These are phyloP conservation scores for Leccinum longicurvipes DNA, from an alignment of 768 basidiomycete species.

Conservation along the genomic window DNA sequence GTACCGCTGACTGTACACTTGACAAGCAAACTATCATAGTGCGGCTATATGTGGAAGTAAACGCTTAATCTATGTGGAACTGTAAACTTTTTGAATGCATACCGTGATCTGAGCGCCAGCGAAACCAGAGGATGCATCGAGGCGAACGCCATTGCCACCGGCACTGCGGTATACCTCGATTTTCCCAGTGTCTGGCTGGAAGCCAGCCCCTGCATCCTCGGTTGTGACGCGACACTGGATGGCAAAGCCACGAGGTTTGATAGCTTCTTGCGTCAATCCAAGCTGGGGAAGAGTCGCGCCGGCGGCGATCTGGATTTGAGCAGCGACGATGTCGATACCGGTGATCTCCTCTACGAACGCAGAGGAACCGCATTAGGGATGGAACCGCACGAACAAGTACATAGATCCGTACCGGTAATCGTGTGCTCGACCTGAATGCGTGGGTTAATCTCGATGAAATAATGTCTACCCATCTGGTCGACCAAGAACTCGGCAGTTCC, in stretches of 20 bases:
- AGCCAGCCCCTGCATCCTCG: slow-evolving; percentile 86
- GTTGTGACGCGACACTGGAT: slow-evolving; percentile 99
- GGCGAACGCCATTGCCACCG: slow-evolving; percentile 96
- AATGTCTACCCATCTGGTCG: slow-evolving; percentile 93
- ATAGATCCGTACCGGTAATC: slow-evolving; percentile 73
- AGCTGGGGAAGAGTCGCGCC: slow-evolving; percentile 94
- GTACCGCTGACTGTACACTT: slow-evolving; percentile 96
- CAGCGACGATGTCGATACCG: slow-evolving; percentile 98
- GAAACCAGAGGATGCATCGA: slow-evolving; percentile 96
- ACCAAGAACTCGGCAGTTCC: slow-evolving; percentile 99
- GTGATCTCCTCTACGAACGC: slow-evolving; percentile 90
- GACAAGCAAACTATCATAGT: slow-evolving; percentile 96
- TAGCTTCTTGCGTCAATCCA: slow-evolving; percentile 92
- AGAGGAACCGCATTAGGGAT: neutral
- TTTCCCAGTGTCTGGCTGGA: slow-evolving; percentile 99
- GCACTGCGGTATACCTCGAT: slow-evolving; percentile 99
- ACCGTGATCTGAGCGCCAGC: slow-evolving; percentile 99
- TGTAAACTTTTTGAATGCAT: slow-evolving; percentile 23
- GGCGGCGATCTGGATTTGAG: slow-evolving; percentile 99
- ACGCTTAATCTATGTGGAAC: slow-evolving; percentile 3
- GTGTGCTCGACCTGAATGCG: slow-evolving; percentile 99
- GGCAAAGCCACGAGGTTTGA: slow-evolving; percentile 93
- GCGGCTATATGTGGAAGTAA: slow-evolving; percentile 57
- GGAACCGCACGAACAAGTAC: neutral
- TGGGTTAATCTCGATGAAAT: slow-evolving; percentile 99